These are phyloP conservation scores for Coemansia sp. DNA, from an alignment of 192 early-diverging fungal species.

Conservation along the genomic window DNA sequence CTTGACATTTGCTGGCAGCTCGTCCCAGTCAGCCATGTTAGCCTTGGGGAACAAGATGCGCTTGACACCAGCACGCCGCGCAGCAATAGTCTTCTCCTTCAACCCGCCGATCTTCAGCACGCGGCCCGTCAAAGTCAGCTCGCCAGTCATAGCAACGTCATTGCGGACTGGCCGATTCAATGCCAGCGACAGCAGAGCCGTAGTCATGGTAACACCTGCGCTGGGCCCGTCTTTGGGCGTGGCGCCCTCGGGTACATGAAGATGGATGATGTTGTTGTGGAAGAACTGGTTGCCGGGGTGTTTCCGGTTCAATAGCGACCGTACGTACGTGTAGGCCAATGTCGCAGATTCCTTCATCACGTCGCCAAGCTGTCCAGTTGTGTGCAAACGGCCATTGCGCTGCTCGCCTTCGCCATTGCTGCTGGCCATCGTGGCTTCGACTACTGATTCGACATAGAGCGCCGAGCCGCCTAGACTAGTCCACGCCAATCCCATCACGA, in stretches of 20 bases:
- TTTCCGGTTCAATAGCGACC: conserved; percentile 71
- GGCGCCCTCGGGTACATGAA: conserved; percentile 97
- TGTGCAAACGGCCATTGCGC: conserved; percentile 66
- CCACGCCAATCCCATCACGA: conserved; percentile 99
- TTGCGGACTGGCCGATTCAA: conserved; percentile 73
- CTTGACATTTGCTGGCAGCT: conserved; percentile 88
- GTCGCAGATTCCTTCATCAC: conserved; percentile 98
- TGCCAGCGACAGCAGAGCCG: conserved; percentile 89
- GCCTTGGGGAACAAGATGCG: conserved; percentile 88
- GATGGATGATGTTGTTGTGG: conserved; percentile 83
- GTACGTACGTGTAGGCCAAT: conserved; percentile 97
- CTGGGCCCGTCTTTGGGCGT: conserved; percentile 98
- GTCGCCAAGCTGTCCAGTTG: conserved; percentile 96
- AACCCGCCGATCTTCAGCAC: conserved; percentile 97
- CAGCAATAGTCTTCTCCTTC: conserved; percentile 98
- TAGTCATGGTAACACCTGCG: conserved; percentile 95
- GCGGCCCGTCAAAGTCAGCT: conserved; percentile 96
- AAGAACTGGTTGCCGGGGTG: conserved; percentile 92
- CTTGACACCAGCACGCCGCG: conserved; percentile 88
- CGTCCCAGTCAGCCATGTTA: conserved; percentile 94
- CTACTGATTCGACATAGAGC: conserved; percentile 93
- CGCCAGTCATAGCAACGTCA: conserved; percentile 97
- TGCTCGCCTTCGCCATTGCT: conserved; percentile 15
- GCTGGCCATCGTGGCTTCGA: conserved; percentile 72
- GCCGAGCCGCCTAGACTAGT: conserved; percentile 95